Base-by-base conservation (phyloP, 2,329 filamentous ascomycete species). In the Tolypocladium endophyticum region DNA sequence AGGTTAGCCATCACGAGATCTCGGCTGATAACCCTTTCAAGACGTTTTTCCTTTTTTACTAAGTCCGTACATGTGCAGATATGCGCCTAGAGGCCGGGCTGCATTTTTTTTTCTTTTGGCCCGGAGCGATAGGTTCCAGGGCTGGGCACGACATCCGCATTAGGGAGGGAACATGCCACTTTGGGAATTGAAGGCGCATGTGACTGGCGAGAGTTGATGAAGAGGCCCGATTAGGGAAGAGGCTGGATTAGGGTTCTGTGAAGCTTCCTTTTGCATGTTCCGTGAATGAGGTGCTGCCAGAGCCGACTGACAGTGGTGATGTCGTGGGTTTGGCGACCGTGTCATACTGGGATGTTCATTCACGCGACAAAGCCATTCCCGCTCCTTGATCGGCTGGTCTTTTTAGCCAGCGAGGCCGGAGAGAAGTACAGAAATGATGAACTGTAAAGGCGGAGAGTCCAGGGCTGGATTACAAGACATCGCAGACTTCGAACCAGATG, bases 81-180 rank as follows among this genome's bases (percentile, higher is more conserved):
- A 33, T 20, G 20, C 30, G 20, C 28, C 20, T 30, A 35, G 47
- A n/a, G 16, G 28, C 2, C 18, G 16, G 38, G 30, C 38, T 18
- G 25, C 14, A 3, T 20, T 23, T 12, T 20, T 47, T 52, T 39
- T 68, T 66, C 64, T 66, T 68, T 69, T 20, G 28, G 5, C 18
- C 8, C 50, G 45, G 30, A 18, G 3, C 52, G 35, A 23, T 55
- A 12, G 53, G 11, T 3, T n/a, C n/a, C n/a, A 6, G 9, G 33
- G 36, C 53, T 35, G 61, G 61, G 47, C 28, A 41, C 53, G 56
- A 43, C 56, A 33, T 58, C 58, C 57, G 36, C 28, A 64, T 61
- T 41, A 41, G 62, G 61, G 55, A 60, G 47, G 60, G 60, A 57
- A 56, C 43, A 57, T 63, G 60, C 63, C 63, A 23, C 57, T 63